Evolutionary conservation across 2,329 filamentous ascomycete species (phyloP), one percentile per base, ranked within the genome.

Genomic region (Alternaria longipes): DNA sequence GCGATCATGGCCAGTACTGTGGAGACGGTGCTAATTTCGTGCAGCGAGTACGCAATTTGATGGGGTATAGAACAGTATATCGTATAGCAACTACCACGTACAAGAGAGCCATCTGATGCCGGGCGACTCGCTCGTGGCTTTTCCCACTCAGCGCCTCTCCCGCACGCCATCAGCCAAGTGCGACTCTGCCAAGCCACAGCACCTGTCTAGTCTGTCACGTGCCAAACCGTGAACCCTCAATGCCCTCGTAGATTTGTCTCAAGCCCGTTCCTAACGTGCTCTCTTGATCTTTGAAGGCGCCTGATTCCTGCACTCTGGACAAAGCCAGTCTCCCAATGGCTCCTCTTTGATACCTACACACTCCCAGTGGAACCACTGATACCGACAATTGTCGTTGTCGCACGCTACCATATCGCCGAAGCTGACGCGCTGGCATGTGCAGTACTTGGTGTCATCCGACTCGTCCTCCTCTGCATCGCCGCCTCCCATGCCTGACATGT

Each of bases 401-500:
- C 92, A 95, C 30, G 91, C 92, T 65, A 95, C 91, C 92, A 95
- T 95, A 74, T 94, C 90, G 63, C 92, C 92, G 74, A 91, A 93
- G 78, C 90, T 93, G 67, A 94, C 90, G 70, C 91, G 91, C 76
- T 94, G 90, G 78, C 92, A 95, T 30, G 90, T 84, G 80, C 92
- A 95, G 80, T 95, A 95, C 77, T 92, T 83, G 59, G 81, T 91
- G 74, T 91, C 90, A 79, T 93, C 91, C 64, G 90, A 89, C 42
- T 90, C 90, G 57, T 92, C 90, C 51, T 92, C 90, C 8, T 78
- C 76, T 12, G 52, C 61, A 22, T 73, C 75, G 1, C 66, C 73
- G 4, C 67, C 71, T 8, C 71, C 87, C 80, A 68, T 78, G 62
- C 61, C 80, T 75, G 70, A 87, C 88, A 68, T 89, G 84, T 54